A percentile compares a stretch with the other conserved stretches of the same genome.
Conservation (phyloP, 352 stramenopile genomes). For the Phytophthora cajani region DNA sequence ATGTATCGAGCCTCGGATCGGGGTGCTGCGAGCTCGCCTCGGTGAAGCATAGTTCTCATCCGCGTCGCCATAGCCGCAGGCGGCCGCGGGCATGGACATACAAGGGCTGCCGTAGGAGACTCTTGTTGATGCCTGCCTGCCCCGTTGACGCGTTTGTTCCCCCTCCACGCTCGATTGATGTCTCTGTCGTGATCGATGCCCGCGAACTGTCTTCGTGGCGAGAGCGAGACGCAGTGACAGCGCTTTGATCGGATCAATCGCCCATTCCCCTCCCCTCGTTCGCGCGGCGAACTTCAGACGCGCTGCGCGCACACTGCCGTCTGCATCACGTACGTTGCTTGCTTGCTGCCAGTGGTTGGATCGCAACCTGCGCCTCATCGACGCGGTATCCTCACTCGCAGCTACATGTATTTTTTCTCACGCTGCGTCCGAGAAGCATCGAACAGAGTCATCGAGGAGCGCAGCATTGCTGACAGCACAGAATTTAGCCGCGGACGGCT, state of each 20-base stretch:
- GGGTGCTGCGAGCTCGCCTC: too few relatives aligned
- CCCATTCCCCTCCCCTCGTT: neutral
- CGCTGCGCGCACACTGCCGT: neutral
- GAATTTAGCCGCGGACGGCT: neutral
- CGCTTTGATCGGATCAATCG: neutral
- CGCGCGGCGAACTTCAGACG: neutral
- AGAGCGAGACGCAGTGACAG: conserved; percentile 9
- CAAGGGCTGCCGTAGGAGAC: too few relatives aligned
- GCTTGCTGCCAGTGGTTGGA: neutral
- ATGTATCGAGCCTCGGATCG: too few relatives aligned
- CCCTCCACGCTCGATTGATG: conserved; percentile 11
- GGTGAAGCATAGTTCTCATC: too few relatives aligned
- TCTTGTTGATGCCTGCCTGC: neutral
- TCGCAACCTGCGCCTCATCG: neutral
- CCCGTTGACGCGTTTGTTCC: conserved; percentile 3
- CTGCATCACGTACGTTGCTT: neutral
- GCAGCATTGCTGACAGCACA: too few relatives aligned
- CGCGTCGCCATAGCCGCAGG: too few relatives aligned
- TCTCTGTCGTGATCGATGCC: neutral
- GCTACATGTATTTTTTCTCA: neutral
- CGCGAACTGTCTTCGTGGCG: conserved; percentile 8
- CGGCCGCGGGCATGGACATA: too few relatives aligned
- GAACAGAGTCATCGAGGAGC: too few relatives aligned
- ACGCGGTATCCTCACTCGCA: neutral
- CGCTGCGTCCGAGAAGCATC: neutral